Percentiles rank a stretch among this genome's conserved stretches.
phyloP scores from a whole-genome alignment of 352 stramenopile genomes.

The Globisporangium parvum region DNA sequence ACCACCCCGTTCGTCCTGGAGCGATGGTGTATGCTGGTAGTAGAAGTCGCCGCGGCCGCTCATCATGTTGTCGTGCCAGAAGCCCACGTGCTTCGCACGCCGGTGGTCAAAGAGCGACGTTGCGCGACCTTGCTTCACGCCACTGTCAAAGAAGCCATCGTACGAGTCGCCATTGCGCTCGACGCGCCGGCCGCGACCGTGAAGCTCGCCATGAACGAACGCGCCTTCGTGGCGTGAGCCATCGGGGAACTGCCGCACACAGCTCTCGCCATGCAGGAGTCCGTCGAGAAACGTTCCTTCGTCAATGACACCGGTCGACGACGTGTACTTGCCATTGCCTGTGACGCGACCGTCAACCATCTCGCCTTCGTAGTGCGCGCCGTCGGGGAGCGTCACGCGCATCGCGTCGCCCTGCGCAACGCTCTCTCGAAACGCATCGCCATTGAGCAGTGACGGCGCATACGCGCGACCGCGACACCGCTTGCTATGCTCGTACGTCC shows the following conservation, averaged over 20 bases:
- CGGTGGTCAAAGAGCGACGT: slow-evolving; percentile 30
- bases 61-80: slow-evolving; percentile 64
- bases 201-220: slow-evolving; percentile 40
- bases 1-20: too few relatives aligned
- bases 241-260: slow-evolving; percentile 39
- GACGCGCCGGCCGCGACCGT: slow-evolving; percentile 30
- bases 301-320: slow-evolving; percentile 54
- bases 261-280: slow-evolving; percentile 41
- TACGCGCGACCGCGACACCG: slow-evolving; percentile 30
- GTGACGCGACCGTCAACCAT: slow-evolving; percentile 56
- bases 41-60: slow-evolving; percentile 54
- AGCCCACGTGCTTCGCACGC: slow-evolving; percentile 44
- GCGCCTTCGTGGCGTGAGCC: slow-evolving; percentile 35
- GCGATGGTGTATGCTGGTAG: slow-evolving; percentile 13
- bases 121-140: slow-evolving; percentile 36
- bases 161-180: slow-evolving; percentile 50
- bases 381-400: slow-evolving; percentile 50
- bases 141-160: slow-evolving; percentile 53
- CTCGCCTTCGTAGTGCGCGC: slow-evolving; percentile 55
- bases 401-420: slow-evolving; percentile 42
- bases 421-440: slow-evolving; percentile 41
- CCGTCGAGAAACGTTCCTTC: slow-evolving; percentile 60
- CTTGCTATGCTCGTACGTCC: slow-evolving; percentile 37
- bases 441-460: slow-evolving; percentile 37
- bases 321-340: slow-evolving; percentile 48